A percentile compares a stretch with the other conserved stretches of the same genome.
Conservation (phyloP, 108 stramenopile species). For the Pseudonitzschia delicatissima region DNA sequence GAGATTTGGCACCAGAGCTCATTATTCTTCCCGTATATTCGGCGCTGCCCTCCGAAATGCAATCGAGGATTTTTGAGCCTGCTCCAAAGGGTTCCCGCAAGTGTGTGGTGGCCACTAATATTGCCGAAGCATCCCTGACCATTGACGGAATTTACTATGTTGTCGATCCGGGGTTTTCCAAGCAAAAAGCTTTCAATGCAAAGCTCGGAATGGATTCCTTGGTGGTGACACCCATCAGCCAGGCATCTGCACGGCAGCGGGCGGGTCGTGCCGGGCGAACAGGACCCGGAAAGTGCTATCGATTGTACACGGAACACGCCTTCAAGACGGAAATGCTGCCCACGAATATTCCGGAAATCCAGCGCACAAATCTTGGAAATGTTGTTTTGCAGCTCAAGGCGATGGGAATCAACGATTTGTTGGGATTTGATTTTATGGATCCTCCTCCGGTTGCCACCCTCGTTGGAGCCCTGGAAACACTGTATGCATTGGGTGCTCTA, state of each 20-base stretch:
- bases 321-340: conserved; percentile 92
- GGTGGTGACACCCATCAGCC: conserved; percentile 96
- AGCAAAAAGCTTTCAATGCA: conserved; percentile 97
- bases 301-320: conserved; percentile 96
- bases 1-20: conserved; percentile 94
- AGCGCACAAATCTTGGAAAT: conserved; percentile 93
- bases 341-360: conserved; percentile 94
- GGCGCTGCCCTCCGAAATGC: conserved; percentile 97
- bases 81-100: conserved; percentile 94
- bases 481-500: conserved; percentile 94
- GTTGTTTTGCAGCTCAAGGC: conserved; percentile 96
- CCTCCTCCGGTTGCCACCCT: conserved; percentile 96
- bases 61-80: conserved; percentile 98
- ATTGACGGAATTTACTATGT: conserved; percentile 99
- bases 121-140: conserved; percentile 98
- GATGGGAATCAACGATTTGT: conserved; percentile 96
- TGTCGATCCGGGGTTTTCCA: conserved; percentile 98
- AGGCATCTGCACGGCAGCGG: conserved; percentile 91
- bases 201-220: conserved; percentile 98
- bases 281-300: conserved; percentile 97
- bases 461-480: conserved; percentile 93
- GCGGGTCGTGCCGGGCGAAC: conserved; percentile 97
- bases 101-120: conserved; percentile 97
- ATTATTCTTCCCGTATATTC: conserved; percentile 98
- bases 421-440: conserved; percentile 99